These are phyloP conservation scores for Pseudogymnoascus sp. DNA, from an alignment of 2,329 filamentous ascomycete species.

Conservation along the genomic window DNA sequence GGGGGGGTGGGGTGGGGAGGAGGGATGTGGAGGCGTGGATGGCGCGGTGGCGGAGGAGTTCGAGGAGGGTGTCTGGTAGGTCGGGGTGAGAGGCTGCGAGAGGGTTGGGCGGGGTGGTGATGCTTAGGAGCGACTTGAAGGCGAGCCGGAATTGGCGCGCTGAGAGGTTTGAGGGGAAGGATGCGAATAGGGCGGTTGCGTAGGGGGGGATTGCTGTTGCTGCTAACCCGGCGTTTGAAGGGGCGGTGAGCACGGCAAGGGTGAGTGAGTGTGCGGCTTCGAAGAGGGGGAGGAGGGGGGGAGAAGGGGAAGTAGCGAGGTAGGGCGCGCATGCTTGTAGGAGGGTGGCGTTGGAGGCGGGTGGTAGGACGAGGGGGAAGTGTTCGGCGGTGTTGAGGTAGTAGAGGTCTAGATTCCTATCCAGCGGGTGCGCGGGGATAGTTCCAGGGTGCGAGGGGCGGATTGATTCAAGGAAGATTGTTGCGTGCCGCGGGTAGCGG, in stretches of 20 bases:
- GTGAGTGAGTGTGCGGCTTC: constrained; percentile 66
- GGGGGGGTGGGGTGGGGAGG: constrained; percentile 24
- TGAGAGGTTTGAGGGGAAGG: constrained; percentile 60
- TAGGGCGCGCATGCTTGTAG: constrained; percentile 58
- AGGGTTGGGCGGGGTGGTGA: constrained; percentile 57
- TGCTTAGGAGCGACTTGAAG: constrained; percentile 60
- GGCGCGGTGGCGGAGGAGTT: constrained; percentile 56
- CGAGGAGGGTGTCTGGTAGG: constrained; percentile 57
- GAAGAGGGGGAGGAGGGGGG: constrained; percentile 54
- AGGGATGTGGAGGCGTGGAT: constrained; percentile 44
- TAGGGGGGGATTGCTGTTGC: constrained; percentile 60
- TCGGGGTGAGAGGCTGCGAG: constrained; percentile 55
- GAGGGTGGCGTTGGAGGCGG: constrained; percentile 52
- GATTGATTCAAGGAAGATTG: constrained; percentile 45
- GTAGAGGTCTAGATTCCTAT: constrained; percentile 62
- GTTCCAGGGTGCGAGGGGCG: constrained; percentile 34
- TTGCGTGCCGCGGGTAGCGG: constrained; percentile 50
- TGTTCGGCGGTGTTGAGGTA: constrained; percentile 67
- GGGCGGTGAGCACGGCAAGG: constrained; percentile 60
- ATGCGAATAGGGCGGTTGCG: constrained; percentile 57
- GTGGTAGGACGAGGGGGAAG: constrained; percentile 53
- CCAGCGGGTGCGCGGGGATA: constrained; percentile 57
- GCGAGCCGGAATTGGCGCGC: constrained; percentile 63
- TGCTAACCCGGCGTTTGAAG: constrained; percentile 54
- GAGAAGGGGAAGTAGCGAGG: constrained; percentile 44